Conservation (phyloP, 2,329 filamentous ascomycete species). For the Annulohypoxylon truncatum region DNA sequence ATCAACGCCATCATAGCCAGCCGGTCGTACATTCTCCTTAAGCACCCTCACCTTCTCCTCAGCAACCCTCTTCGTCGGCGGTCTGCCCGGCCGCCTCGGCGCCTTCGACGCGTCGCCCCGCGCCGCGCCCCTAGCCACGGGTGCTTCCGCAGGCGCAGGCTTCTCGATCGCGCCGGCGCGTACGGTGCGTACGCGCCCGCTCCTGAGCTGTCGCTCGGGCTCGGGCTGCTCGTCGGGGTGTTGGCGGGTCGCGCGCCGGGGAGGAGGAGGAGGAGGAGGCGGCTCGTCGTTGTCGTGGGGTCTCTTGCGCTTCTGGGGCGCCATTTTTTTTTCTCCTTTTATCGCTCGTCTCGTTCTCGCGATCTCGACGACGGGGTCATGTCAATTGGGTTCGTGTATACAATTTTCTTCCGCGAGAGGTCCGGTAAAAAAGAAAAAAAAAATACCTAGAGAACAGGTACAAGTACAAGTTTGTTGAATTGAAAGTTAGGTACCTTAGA, state of each 20-base stretch:
- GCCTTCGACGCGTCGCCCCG: conserved; percentile 38
- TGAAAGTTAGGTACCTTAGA: not conserved
- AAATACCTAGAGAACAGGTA: not conserved
- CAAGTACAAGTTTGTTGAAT: not conserved
- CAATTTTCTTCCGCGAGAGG: too few species aligned
- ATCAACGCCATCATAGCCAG: not conserved
- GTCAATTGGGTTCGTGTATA: not conserved
- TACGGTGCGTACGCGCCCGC: conserved; percentile 45
- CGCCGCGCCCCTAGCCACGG: conserved; percentile 10
- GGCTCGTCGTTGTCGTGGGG: conserved; percentile 44
- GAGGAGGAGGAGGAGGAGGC: too few species aligned
- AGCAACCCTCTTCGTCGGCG: conserved; percentile 32
- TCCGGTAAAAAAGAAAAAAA: too few species aligned
- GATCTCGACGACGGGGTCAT: not conserved
- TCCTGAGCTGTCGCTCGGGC: conserved; percentile 44
- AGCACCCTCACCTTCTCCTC: not conserved
- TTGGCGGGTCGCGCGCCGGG: conserved; percentile 48
- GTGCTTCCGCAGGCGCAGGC: conserved; percentile 3
- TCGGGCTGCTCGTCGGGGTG: conserved; percentile 43
- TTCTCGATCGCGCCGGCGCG: conserved; percentile 37
- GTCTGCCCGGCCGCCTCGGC: conserved; percentile 2
- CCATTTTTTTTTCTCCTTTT: too few species aligned
- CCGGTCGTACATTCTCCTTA: conserved; percentile 34
- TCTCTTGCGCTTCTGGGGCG: conserved; percentile 49
- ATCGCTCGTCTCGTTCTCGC: not conserved